These are phyloP conservation scores for Saturnispora quitensis DNA, from an alignment of 805 yeast genomes.

Conservation along the genomic window DNA sequence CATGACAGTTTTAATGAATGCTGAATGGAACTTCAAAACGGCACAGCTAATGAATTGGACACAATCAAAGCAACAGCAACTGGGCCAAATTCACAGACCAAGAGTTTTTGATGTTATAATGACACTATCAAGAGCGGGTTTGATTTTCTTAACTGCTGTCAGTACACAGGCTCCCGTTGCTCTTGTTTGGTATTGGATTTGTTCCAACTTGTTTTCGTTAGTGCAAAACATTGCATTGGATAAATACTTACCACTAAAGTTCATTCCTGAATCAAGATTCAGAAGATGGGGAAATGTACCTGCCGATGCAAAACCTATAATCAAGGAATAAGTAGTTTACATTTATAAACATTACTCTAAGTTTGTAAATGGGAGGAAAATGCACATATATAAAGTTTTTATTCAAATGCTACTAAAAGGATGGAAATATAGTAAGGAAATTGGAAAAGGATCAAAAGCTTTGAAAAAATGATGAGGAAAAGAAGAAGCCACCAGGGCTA, in stretches of 20 bases:
- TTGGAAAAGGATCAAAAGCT: background rate
- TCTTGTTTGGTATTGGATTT: conserved; percentile 79
- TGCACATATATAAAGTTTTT: background rate
- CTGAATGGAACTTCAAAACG: conserved; percentile 74
- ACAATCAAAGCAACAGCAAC: conserved; percentile 22
- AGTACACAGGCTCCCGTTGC: conserved; percentile 83
- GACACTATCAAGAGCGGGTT: conserved; percentile 63
- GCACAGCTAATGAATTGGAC: conserved; percentile 40
- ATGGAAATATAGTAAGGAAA: background rate
- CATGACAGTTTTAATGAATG: conserved; percentile 58
- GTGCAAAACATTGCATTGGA: conserved; percentile 69
- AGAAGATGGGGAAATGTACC: conserved; percentile 9
- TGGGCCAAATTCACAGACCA: conserved; percentile 30
- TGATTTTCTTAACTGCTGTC: conserved; percentile 73
- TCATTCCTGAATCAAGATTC: conserved; percentile 34
- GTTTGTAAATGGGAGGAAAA: background rate
- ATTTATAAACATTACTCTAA: background rate
- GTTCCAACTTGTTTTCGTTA: conserved; percentile 71
- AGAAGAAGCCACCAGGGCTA: background rate
- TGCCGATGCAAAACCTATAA: conserved; percentile 3
- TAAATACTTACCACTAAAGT: conserved; percentile 48
- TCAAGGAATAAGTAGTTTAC: background rate
- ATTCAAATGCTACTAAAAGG: background rate
- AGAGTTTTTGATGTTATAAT: conserved; percentile 56
- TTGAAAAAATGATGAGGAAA: background rate